phyloP scores from a whole-genome alignment of 2,329 filamentous ascomycete genomes.

The Beauveria medogensis region DNA sequence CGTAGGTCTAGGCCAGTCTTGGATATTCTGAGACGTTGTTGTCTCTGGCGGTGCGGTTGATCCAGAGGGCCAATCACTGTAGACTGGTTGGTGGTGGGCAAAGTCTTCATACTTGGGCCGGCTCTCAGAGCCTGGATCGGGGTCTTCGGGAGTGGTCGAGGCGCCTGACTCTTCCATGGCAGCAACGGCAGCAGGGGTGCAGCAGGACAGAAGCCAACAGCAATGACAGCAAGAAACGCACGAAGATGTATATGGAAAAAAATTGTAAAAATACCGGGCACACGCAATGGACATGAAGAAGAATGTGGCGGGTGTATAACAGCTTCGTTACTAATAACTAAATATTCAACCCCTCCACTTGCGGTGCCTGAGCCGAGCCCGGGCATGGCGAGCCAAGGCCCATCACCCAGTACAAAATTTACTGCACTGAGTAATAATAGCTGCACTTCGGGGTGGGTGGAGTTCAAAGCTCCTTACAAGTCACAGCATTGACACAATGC shows the following conservation, averaged over 20 bases:
- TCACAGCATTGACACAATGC: background rate
- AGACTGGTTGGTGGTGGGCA: constrained; percentile 9
- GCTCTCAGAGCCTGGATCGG: constrained; percentile 7
- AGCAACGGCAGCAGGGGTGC: background rate
- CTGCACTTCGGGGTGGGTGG: constrained; percentile 1
- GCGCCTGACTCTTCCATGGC: constrained; percentile 8
- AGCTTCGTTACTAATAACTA: background rate
- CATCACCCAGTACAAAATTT: background rate
- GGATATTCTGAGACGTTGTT: constrained; percentile 1
- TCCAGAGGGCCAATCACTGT: constrained; percentile 6
- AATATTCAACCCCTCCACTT: background rate
- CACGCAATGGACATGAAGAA: background rate
- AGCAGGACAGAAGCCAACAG: background rate
- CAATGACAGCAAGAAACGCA: background rate
- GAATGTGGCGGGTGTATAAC: background rate
- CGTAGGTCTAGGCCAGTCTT: constrained; percentile 8
- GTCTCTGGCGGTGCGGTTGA: constrained; percentile 2
- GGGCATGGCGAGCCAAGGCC: background rate
- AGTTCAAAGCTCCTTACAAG: background rate
- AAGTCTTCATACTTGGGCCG: constrained; percentile 12
- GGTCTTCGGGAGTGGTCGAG: constrained; percentile 7
- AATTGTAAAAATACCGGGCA: background rate
- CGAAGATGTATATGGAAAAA: background rate
- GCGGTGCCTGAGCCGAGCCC: background rate
- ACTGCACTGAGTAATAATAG: too few species aligned